A percentile compares a stretch with the other conserved stretches of the same genome.
Conservation (phyloP, 805 yeast species). For the Starmerella asiatica region DNA sequence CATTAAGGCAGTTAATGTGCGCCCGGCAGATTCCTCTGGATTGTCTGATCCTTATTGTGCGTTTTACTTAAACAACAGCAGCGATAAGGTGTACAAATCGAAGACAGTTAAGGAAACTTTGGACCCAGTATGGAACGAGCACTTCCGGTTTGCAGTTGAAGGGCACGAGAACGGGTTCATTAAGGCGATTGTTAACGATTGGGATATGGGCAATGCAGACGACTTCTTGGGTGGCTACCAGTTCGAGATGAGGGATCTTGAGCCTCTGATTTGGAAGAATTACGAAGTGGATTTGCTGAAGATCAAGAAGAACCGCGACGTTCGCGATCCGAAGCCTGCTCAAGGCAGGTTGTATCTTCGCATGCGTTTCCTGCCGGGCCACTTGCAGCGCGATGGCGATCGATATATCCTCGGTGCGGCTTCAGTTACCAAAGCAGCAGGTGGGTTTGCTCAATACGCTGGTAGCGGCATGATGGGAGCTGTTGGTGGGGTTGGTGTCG, state of each 20-base stretch:
- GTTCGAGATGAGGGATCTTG: slow-evolving; percentile 43
- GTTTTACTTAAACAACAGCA: slow-evolving; percentile 50
- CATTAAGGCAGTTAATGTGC: slow-evolving; percentile 50
- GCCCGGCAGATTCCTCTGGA: slow-evolving; percentile 83
- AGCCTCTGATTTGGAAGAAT: slow-evolving; percentile 42
- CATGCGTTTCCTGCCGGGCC: slow-evolving; percentile 56
- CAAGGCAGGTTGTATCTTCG: slow-evolving; percentile 48
- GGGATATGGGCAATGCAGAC: slow-evolving; percentile 88
- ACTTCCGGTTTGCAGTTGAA: slow-evolving; percentile 26
- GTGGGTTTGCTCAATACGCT: slow-evolving; percentile 16
- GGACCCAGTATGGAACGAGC: slow-evolving; percentile 82
- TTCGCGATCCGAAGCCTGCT: slow-evolving; percentile 37
- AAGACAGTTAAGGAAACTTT: slow-evolving; percentile 75
- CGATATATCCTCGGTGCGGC: slow-evolving; percentile 15
- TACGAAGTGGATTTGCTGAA: slow-evolving; percentile 38
- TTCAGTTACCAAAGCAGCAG: slow-evolving; percentile 20
- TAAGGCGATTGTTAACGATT: slow-evolving; percentile 52
- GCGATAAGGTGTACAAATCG: slow-evolving; percentile 50
- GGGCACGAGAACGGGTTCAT: slow-evolving; percentile 12
- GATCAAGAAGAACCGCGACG: slow-evolving; percentile 30
- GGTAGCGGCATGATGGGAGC: slow-evolving; percentile 34
- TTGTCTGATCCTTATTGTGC: slow-evolving; percentile 84
- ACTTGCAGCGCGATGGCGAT: slow-evolving; percentile 30
- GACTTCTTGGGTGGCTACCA: slow-evolving; percentile 62
- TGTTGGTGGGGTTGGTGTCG: slow-evolving; percentile 30